Base-by-base conservation (phyloP, 805 yeast genomes). In the Hanseniaspora clermontiae region DNA sequence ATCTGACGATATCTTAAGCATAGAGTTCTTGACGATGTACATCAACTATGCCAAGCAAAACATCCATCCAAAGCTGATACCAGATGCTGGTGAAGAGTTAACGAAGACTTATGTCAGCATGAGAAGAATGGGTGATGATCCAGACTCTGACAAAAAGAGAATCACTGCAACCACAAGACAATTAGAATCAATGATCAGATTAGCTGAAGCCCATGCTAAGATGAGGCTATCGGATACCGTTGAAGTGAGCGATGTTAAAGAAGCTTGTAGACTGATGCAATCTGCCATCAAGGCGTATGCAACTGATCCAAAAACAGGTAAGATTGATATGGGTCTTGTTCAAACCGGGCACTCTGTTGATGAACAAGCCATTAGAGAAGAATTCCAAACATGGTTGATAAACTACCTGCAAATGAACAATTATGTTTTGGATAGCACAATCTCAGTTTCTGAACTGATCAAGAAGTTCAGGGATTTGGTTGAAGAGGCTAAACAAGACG, bases 151-250 rank as follows among this genome's bases (percentile, higher is more conserved):
- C 12, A 97, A 93, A 60, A 86, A 84, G 69, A 76, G 99, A 63
- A 86, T 93, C 62, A 93, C 99, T 0, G 99, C 99, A 4, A 93
- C 99, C 0, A 91, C 99, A 1, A 80, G 99, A 71, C 98, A 93
- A 69, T 75, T 93, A 57, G 98, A 93, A 70, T 83, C 95, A 53
- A 87, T 93, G 95, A 90, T 91, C 61, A 81, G 98, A 66, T 75
- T 93, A 52, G 71, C 95, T 0, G 98, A 93, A 71, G 98, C 97
- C 0, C 97, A 93, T 68, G 98, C 99, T 1, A 90, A 89, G 71
- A 87, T 93, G 95, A 81, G 96, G 63, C 74, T 93, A 34, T 78
- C 91, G 1, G 71, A 75, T 1, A 66, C 63, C 0, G 99, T 93
- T 5, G 84, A 82, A 55, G 74, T 85, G 29, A 76, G 75, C 32